Evolutionary conservation across 495 filamentous ascomycete species (phyloP), one percentile per base, ranked within the genome.

Genomic region (Pyrenopolyporus hunteri): DNA sequence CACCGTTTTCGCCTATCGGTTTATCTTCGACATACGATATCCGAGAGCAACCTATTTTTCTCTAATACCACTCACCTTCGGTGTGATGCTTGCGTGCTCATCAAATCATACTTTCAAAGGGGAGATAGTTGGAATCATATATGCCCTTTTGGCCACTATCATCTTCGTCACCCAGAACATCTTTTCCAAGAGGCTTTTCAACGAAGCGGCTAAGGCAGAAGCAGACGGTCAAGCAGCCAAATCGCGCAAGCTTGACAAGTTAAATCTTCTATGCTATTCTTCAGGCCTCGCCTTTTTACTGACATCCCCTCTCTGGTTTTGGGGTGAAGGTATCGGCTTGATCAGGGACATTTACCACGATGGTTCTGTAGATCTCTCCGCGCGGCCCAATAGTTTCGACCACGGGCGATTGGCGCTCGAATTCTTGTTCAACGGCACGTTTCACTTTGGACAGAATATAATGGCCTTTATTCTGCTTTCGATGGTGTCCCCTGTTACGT

Each of bases 131-230:
- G 94, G 94, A 8, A 89, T 99, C 17, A 60, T 92, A 10, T 93
- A 89, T 67, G 95, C 94, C 22, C 86, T 98, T 28, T 77, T 89
- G 13, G 91, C 89, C 22, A 90, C 95, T 29, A 76, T 98, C 28
- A 90, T 99, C 59, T 99, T 99, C 70, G 94, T 99, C 11, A 96
- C 92, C 0, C 94, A 99, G 70, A 99, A 99, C 70, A 99, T 99
- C 52, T 97, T 97, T 64, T 97, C 93, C 11, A 99, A 99, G 73
- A 91, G 91, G 51, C 83, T 99, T n/a, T 99, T 99, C 82, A 98
- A 97, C 71, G 92, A 97, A 73, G 92, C 89, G 19, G 88, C 91
- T 6, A 82, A 83, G 14, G 87, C 88, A 1, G 92, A 97, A 73
- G 83, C 85, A 11, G 88, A 95, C 14, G 82, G 85, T 1, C 71